phyloP scores from a whole-genome alignment of 805 yeast species.

The Metschnikowia aberdeeniae region DNA sequence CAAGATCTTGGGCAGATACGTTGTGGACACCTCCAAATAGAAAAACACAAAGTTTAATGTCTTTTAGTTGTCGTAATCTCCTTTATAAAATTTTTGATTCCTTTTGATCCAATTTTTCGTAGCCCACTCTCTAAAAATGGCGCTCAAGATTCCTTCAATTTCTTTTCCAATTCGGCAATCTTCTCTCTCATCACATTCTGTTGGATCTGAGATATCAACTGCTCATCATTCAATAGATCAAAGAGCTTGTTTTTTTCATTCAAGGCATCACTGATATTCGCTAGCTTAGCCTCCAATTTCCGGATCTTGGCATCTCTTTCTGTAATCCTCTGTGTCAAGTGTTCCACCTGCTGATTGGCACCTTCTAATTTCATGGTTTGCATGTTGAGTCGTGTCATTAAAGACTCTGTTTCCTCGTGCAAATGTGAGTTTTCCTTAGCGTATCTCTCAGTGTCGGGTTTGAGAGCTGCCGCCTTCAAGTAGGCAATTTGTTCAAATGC shows the following conservation, averaged over 20 bases:
- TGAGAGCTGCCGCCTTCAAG: slow-evolving; percentile 9
- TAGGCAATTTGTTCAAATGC: slow-evolving; percentile 32
- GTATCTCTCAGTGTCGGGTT: slow-evolving; percentile 8
- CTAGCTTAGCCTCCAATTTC: slow-evolving; percentile 16
- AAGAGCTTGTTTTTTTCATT: slow-evolving; percentile 52
- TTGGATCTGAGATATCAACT: slow-evolving; percentile 57
- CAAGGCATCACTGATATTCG: slow-evolving; percentile 25
- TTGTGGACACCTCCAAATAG: slow-evolving; percentile 39
- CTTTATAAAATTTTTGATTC: slow-evolving; percentile 11
- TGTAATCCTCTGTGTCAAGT: slow-evolving; percentile 13
- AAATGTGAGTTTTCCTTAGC: slow-evolving; percentile 18
- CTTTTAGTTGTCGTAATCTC: background rate
- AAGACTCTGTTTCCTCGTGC: slow-evolving; percentile 20
- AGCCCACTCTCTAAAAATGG: slow-evolving; percentile 6
- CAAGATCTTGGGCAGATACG: slow-evolving; percentile 42
- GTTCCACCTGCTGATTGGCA: slow-evolving; percentile 17
- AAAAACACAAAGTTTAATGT: background rate
- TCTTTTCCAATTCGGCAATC: slow-evolving; percentile 32
- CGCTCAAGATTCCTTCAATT: background rate
- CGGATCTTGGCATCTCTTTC: slow-evolving; percentile 8
- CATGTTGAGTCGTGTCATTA: slow-evolving; percentile 23
- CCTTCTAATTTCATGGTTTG: slow-evolving; percentile 25
- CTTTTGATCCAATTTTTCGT: slow-evolving; percentile 41
- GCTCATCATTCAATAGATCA: slow-evolving; percentile 63
- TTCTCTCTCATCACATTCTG: slow-evolving; percentile 40